These are phyloP conservation scores for Xanthoconium stramineum DNA, from an alignment of 768 basidiomycete species.

Conservation along the genomic window DNA sequence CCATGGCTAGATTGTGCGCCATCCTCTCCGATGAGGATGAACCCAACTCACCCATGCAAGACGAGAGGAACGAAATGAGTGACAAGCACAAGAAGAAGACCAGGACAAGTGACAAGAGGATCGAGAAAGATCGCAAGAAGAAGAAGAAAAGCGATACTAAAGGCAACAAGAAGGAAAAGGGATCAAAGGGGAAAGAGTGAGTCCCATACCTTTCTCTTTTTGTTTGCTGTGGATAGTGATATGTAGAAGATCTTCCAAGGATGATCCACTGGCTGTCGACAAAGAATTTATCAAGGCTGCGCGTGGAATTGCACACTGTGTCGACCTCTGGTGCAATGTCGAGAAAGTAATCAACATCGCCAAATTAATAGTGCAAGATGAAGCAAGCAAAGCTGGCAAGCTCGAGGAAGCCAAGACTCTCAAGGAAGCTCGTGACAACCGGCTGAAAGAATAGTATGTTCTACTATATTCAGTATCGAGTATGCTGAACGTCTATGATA, in stretches of 20 bases:
- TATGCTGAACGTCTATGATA: background rate
- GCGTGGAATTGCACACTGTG: background rate
- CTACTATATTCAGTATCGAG: background rate
- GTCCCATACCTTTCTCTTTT: background rate
- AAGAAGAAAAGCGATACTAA: background rate
- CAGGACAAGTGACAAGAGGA: background rate
- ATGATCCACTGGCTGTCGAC: background rate
- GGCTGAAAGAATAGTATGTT: background rate
- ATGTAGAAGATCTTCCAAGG: background rate
- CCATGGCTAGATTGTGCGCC: background rate
- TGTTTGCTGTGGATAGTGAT: background rate
- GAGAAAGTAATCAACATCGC: background rate
- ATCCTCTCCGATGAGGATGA: background rate
- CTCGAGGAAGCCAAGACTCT: background rate
- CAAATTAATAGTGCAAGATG: background rate
- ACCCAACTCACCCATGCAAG: background rate
- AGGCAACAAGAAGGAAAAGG: background rate
- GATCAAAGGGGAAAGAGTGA: background rate
- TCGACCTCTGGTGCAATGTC: slow-evolving; percentile 6
- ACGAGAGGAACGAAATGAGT: background rate
- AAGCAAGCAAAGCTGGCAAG: background rate
- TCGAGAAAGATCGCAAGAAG: background rate
- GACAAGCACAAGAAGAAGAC: background rate
- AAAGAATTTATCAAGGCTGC: background rate
- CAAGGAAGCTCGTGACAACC: background rate